Percentiles rank a stretch among this genome's conserved stretches.
These are phyloP conservation scores for Aphanomyces astaci DNA, from an alignment of 352 stramenopile genomes.

Conservation along the genomic window DNA sequence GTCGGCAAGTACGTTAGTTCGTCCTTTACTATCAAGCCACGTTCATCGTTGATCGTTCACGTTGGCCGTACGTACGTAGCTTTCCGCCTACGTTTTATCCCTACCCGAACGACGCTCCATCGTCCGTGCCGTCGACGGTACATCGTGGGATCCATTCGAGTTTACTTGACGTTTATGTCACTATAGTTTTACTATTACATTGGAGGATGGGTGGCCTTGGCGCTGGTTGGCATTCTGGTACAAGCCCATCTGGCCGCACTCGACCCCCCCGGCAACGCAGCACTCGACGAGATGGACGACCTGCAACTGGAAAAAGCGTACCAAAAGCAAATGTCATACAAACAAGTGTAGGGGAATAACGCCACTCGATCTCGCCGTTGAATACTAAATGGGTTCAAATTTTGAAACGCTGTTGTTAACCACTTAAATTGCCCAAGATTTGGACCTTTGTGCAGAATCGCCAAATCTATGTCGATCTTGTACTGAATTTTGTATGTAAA, in stretches of 20 bases:
- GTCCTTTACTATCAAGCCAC: too few relatives aligned
- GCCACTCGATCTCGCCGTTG: too few relatives aligned
- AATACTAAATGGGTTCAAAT: too few relatives aligned
- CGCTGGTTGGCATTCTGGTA: conserved; percentile 3
- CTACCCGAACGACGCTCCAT: neutral
- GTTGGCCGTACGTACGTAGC: conserved; percentile 7
- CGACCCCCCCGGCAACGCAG: neutral
- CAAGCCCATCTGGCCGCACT: neutral
- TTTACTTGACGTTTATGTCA: neutral
- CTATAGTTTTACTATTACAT: conserved; percentile 23
- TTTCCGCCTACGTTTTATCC: conserved; percentile 12
- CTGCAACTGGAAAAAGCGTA: conserved; percentile 18
- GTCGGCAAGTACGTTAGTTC: conserved; percentile 13
- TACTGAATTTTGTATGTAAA: too few relatives aligned
- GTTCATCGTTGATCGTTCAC: too few relatives aligned
- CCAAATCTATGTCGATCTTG: too few relatives aligned
- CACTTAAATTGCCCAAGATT: too few relatives aligned
- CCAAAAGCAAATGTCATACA: neutral
- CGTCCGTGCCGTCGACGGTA: neutral
- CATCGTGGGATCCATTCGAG: neutral
- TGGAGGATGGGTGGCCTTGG: neutral
- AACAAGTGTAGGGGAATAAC: neutral
- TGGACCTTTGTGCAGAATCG: too few relatives aligned
- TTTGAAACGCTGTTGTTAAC: too few relatives aligned
- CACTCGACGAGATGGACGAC: conserved; percentile 1